These are phyloP conservation scores for Aurinia saxatilis DNA, from an alignment of 345 rosid genomes.

Conservation along the genomic window DNA sequence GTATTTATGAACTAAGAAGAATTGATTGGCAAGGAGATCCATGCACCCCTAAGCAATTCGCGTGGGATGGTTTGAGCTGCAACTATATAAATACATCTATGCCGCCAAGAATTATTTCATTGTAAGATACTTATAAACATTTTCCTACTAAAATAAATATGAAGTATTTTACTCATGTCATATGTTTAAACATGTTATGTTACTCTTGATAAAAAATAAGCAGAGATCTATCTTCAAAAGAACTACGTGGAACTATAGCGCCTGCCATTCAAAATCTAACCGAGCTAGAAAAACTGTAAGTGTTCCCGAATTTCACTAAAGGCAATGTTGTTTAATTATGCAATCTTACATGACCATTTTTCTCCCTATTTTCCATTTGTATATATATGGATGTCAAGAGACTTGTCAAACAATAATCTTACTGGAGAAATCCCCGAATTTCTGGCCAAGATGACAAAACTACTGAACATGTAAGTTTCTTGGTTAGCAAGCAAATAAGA, in stretches of 20 bases:
- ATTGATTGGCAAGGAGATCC: conserved; percentile 41
- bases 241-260: conserved; percentile 20
- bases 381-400: conserved; percentile 25
- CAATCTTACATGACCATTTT: not conserved
- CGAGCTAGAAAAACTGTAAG: conserved; percentile 27
- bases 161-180: no score
- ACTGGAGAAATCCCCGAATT: conserved; percentile 34
- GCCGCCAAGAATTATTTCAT: conserved; percentile 24
- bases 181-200: no score
- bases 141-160: not conserved
- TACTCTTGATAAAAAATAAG: no score
- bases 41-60: conserved; percentile 6
- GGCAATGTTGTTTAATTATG: not conserved
- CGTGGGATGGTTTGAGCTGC: conserved; percentile 32
- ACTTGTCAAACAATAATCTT: no score
- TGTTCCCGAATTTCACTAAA: not conserved
- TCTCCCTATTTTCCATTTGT: not conserved
- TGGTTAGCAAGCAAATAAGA: no score
- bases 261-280: conserved; percentile 14
- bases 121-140: conserved; percentile 24
- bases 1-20: conserved; percentile 17
- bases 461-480: not conserved
- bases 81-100: not conserved
- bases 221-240: conserved; percentile 28
- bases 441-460: conserved; percentile 24